Percentiles rank a stretch among this genome's conserved stretches.
These are phyloP conservation scores for Lepidium aucheri DNA, from an alignment of 345 rosid genomes.

Conservation along the genomic window DNA sequence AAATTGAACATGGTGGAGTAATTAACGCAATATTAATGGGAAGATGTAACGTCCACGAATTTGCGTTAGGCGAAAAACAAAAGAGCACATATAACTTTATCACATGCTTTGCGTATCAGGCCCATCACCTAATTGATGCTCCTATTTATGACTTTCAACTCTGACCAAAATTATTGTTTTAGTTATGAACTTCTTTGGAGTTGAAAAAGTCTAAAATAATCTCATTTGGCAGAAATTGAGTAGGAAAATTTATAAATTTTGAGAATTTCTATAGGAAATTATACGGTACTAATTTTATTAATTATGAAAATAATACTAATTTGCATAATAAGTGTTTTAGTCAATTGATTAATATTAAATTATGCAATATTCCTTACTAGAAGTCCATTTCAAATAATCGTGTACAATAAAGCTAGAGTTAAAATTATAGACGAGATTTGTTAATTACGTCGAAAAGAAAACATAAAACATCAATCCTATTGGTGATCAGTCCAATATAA, in stretches of 20 bases:
- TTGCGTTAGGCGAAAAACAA: conserved; percentile 16
- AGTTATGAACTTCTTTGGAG: not conserved
- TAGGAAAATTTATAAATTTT: not conserved
- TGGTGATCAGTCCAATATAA: too few relatives aligned
- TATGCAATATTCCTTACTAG: too few relatives aligned
- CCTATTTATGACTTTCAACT: not conserved
- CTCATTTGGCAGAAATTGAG: not conserved
- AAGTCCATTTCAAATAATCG: too few relatives aligned
- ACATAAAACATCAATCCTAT: too few relatives aligned
- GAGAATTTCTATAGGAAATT: not conserved
- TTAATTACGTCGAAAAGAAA: too few relatives aligned
- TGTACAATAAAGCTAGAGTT: too few relatives aligned
- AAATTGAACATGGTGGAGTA: conserved; percentile 11
- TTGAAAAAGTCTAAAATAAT: not conserved
- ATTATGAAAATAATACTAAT: not conserved
- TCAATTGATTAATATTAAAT: too few relatives aligned
- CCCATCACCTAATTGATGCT: conserved; percentile 8
- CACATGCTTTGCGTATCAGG: conserved; percentile 19
- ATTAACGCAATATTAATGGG: conserved; percentile 21
- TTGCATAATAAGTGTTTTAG: too few relatives aligned
- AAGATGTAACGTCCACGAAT: conserved; percentile 24
- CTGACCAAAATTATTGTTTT: not conserved
- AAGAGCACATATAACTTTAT: not conserved
- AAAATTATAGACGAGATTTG: too few relatives aligned
- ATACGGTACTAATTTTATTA: not conserved